Base-by-base conservation (phyloP, 164 flowering plant genomes). In the Liriodendron chinense region DNA sequence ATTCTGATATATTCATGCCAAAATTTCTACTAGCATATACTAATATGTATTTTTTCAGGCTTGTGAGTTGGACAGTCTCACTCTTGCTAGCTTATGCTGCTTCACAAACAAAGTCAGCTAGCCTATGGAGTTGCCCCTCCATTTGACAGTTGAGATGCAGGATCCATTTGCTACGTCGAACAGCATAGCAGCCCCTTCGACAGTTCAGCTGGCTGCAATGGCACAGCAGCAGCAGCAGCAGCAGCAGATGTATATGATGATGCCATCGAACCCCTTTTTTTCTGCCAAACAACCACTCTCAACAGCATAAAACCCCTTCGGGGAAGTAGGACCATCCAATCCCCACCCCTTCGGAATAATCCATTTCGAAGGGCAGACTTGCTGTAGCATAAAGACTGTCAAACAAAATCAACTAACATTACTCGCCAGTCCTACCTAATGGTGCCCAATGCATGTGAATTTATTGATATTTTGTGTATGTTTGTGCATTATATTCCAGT, bases 51-150 rank as follows among this genome's bases (percentile, higher is more conserved):
- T 26, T 59, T 83, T 71, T 72, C 88, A 96, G 99, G 99, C 91
- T 76, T 98, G 98, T 79, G 98, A 98, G 79, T 73, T 96, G 84
- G 99, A 96, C 79, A 75, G 92, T 1, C 94, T 94, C 56, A 90
- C 89, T 50, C 86, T 96, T 22, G 82, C 84, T 72, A 96, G 99
- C 72, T 85, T 94, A 71, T 94, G 99, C 78, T 9, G 90, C 94
- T 56, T 96, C n/a, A 89, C 73, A 90, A 97, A 86, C 97, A 26
- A 63, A 91, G 65, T 90, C 96, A 89, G 77, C 94, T 97, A 21
- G 86, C 83, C 16, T 94, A 94, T 82, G 99, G 98, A 78, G 85
- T 81, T 13, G 83, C 96, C 28, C 89, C 92, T 3, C 93, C 93
- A 13, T 94, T 94, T 66, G n/a, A 98, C 98, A 25, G 94, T 96